Conservation (phyloP, 306 rosid genomes). For the Pterocarpus santalinus region DNA sequence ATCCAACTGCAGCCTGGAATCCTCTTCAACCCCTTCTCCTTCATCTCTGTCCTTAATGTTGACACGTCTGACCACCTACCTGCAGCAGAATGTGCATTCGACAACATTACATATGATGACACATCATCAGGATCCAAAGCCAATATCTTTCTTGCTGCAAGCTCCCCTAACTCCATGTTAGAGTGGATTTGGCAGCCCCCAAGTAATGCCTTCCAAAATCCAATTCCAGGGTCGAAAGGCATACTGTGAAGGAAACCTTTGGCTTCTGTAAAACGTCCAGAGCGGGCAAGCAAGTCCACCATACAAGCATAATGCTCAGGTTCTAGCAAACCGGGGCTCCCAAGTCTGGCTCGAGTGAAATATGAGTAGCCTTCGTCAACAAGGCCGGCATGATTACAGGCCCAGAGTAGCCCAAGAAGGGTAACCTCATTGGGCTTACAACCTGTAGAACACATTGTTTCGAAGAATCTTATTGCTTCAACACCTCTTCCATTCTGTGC, state of each 20-base stretch:
- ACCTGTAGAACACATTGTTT: conserved; percentile 62
- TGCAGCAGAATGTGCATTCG: conserved; percentile 89
- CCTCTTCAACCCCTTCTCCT: conserved; percentile 81
- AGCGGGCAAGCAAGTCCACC: conserved; percentile 86
- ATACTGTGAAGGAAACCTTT: conserved; percentile 62
- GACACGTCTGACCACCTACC: conserved; percentile 81
- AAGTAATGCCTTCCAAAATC: conserved; percentile 95
- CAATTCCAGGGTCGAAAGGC: conserved; percentile 84
- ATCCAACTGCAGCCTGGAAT: conserved; percentile 97
- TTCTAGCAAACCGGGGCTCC: conserved; percentile 62
- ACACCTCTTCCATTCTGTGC: conserved; percentile 89
- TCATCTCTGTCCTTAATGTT: conserved; percentile 73
- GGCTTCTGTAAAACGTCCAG: conserved; percentile 75
- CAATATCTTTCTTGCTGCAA: conserved; percentile 71
- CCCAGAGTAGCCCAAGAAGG: conserved; percentile 84
- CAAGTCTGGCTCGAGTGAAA: conserved; percentile 64
- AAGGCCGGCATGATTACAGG: conserved; percentile 93
- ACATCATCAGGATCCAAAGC: conserved; percentile 85
- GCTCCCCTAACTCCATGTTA: conserved; percentile 72
- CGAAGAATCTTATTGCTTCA: conserved; percentile 76
- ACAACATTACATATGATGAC: conserved; percentile 87
- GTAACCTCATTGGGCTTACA: conserved; percentile 70
- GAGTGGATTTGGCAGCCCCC: conserved; percentile 94
- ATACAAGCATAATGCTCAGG: conserved; percentile 94
- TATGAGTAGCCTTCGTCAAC: conserved; percentile 74